Percentiles rank a stretch among this genome's conserved stretches.
These are phyloP conservation scores for Lentinus brumalis DNA, from an alignment of 768 basidiomycete species.

Conservation along the genomic window DNA sequence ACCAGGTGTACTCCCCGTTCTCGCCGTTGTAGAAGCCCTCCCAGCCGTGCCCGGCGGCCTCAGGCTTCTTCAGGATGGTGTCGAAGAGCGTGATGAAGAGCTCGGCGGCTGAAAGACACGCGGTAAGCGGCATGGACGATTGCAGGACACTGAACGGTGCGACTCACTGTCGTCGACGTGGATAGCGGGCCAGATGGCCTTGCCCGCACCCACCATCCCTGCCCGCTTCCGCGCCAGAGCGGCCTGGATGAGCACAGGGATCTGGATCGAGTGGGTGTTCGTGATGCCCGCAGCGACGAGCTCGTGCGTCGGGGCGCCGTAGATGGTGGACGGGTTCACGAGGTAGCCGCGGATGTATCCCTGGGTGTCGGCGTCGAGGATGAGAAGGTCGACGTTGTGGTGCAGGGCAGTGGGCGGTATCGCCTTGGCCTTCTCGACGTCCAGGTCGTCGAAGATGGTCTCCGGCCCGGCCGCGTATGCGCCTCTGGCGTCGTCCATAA, in stretches of 20 bases:
- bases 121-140: neutral
- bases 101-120: slow-evolving; percentile 40
- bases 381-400: slow-evolving; percentile 48
- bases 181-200: slow-evolving; percentile 62
- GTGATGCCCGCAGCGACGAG: slow-evolving; percentile 49
- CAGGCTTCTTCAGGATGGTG: slow-evolving; percentile 30
- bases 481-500: slow-evolving; percentile 48
- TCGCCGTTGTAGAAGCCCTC: slow-evolving; percentile 40
- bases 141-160: neutral
- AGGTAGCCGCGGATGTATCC: slow-evolving; percentile 57
- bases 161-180: slow-evolving; percentile 54
- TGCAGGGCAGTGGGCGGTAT: slow-evolving; percentile 49
- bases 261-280: slow-evolving; percentile 52
- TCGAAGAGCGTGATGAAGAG: slow-evolving; percentile 48
- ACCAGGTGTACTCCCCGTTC: slow-evolving; percentile 35
- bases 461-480: slow-evolving; percentile 33
- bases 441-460: slow-evolving; percentile 50
- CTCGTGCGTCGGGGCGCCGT: slow-evolving; percentile 34
- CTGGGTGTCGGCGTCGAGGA: slow-evolving; percentile 50
- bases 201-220: slow-evolving; percentile 57
- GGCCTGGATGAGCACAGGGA: slow-evolving; percentile 50
- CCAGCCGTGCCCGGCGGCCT: slow-evolving; percentile 33
- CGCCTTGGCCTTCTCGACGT: slow-evolving; percentile 46
- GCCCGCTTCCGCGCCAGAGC: slow-evolving; percentile 49
- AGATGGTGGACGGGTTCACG: slow-evolving; percentile 59